Evolutionary conservation across 2,329 filamentous ascomycete genomes (phyloP), one percentile per base, ranked within the genome.

Genomic region (Pseudogymnoascus destructans): DNA sequence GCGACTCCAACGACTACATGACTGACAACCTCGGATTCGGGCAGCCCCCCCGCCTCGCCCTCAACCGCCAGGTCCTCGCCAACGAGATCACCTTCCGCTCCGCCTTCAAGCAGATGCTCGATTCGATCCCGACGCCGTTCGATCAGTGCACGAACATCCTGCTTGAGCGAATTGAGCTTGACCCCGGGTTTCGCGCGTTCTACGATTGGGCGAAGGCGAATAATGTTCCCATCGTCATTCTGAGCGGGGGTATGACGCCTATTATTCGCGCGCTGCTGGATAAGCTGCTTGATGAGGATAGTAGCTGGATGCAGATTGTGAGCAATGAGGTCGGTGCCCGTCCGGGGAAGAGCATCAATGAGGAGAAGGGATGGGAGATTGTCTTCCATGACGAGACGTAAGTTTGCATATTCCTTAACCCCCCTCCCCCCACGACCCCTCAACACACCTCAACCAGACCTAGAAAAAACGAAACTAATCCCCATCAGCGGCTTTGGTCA

Each of bases 1-100:
- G 79, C 67, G 82, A 85, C 72, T 80, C 76, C 70, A 85, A 84
- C 69, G 80, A 82, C 72, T 80, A 73, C 71, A 76, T 92, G 82
- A 96, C 91, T 59, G 93, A 97, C 75, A 93, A 88, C 73, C 79
- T 96, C 61, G 93, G 93, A 62, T 95, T 85, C 69, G 93, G 93
- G 56, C 68, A 72, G 25, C 82, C 80, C 62, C 80, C 82, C 64
- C 89, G 93, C 63, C 79, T 79, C 59, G 73, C 84, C 69, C 81
- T 83, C 63, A 95, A 95, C 74, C 73, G 80, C 63, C 87, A 87
- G 64, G 87, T 95, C 36, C 83, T 97, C 54, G 75, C 82, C 58
- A 82, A 81, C 65, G 79, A 75, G 57, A 79, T 84, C 63, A 77
- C 81, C 62, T 96, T 96, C 76, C 82, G 89, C 72, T 88, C 95